These are phyloP conservation scores for Vigna nakashimae DNA, from an alignment of 306 rosid species.

Conservation along the genomic window DNA sequence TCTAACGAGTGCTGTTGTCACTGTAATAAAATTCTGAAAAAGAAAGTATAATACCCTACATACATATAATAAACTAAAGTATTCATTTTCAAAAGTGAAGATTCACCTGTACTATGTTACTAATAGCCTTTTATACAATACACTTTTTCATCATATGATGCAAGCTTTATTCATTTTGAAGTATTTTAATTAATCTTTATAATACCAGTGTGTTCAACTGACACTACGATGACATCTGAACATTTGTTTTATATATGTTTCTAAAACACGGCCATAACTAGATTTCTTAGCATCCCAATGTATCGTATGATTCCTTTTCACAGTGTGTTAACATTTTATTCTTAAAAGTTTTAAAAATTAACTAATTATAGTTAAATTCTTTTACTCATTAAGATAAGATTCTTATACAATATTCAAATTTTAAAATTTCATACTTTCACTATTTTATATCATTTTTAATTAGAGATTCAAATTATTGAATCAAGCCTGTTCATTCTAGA, in stretches of 20 bases:
- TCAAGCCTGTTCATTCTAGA: no score
- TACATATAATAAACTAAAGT: background rate
- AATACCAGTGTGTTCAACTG: background rate
- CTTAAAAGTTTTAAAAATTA: no score
- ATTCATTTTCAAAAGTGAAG: background rate
- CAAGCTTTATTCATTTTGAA: background rate
- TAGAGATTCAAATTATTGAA: no score
- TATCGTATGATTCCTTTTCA: no score
- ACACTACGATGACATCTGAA: background rate
- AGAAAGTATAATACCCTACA: background rate
- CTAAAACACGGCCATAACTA: background rate
- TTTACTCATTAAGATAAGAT: no score
- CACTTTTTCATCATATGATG: background rate
- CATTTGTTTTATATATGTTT: background rate
- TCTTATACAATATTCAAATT: no score
- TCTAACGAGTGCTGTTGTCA: background rate
- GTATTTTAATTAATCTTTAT: background rate
- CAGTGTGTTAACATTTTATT: background rate
- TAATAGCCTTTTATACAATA: background rate
- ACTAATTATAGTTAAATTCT: no score
- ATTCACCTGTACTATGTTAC: background rate
- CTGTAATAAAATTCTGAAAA: background rate
- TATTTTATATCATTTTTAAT: no score
- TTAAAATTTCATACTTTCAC: no score
- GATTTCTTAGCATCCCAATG: background rate